Evolutionary conservation across 345 rosid species (phyloP), one percentile per base, ranked within the genome.

Genomic region (Alliaria petiolata): DNA sequence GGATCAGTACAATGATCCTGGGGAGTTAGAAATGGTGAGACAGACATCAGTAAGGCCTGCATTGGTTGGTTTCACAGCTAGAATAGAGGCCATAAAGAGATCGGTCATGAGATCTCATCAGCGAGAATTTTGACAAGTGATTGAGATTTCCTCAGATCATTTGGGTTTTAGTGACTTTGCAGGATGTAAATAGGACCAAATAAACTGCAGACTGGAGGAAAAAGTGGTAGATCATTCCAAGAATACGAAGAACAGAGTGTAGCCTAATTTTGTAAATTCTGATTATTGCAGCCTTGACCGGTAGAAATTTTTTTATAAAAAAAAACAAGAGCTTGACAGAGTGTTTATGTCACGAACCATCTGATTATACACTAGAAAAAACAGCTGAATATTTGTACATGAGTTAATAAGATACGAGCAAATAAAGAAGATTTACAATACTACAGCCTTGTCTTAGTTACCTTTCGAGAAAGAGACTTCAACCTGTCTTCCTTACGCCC

Each of bases 11-110:
- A 79, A 80, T 61, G 88, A 89, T 60, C 76, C 88, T 0, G 91
- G 80, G 69, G 88, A 78, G 49, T 61, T 70, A 15, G 85, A 86
- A 1, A 75, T 91, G 85, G 88, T 89, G 59, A 82, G 96, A 38
- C 92, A 93, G 77, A 74, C 84, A 63, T 91, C 95, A 26, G 33
- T 85, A 26, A 80, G 86, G 71, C 91, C 91, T 30, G 67, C 83
- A 33, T 78, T 90, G 7, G 90, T 92, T 11, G 98, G 93, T 59
- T 83, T 74, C 71, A 83, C 92, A 0, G 98, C 92, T 31, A 79
- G 96, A 57, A 93, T 92, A 14, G 96, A 92, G 68, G 98, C 89
- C 17, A 86, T 86, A 78, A 92, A 89, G 51, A 86, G 98, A 68
- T 56, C 72, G 15, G 74, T 67, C 74, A 60, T 52, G 69, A 68